A percentile compares a stretch with the other conserved stretches of the same genome.
Evolutionary conservation across 2,329 filamentous ascomycete species (phyloP).

Genomic region (Exophiala lecanii-corni): DNA sequence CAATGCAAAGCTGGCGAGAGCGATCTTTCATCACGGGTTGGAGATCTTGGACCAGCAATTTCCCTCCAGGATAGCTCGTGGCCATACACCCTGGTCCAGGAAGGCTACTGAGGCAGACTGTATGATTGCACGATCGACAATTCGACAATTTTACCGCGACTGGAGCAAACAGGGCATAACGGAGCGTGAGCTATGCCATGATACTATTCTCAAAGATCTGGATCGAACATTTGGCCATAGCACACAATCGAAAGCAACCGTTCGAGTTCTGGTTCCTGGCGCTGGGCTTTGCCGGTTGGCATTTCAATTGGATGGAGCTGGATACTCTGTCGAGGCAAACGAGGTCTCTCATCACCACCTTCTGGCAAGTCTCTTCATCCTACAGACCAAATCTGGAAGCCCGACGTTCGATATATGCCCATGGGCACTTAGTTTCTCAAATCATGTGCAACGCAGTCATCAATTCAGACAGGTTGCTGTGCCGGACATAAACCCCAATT

Average conservation of each 20-base stretch:
- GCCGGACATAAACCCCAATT: slow-evolving; percentile 81
- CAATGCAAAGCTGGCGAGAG: too few species aligned
- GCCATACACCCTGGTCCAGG: too few species aligned
- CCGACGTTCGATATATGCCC: slow-evolving; percentile 71
- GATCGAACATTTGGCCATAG: slow-evolving; percentile 40
- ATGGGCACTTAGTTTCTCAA: slow-evolving; percentile 83
- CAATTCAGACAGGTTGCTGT: slow-evolving; percentile 70
- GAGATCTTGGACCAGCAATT: too few species aligned
- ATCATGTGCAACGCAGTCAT: slow-evolving; percentile 66
- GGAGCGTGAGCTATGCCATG: neutral
- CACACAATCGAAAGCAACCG: slow-evolving; percentile 34
- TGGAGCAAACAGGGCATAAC: slow-evolving; percentile 71
- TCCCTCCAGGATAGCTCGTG: too few species aligned
- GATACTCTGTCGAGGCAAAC: slow-evolving; percentile 78
- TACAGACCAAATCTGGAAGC: slow-evolving; percentile 51
- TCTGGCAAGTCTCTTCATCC: slow-evolving; percentile 63
- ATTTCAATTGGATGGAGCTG: slow-evolving; percentile 71
- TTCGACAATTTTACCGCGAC: slow-evolving; percentile 93
- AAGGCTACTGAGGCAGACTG: too few species aligned
- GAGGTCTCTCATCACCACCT: slow-evolving; percentile 96
- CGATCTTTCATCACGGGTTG: too few species aligned
- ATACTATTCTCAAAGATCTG: slow-evolving; percentile 54
- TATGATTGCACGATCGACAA: slow-evolving; percentile 70
- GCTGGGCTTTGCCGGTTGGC: slow-evolving; percentile 87
- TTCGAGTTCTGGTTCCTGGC: slow-evolving; percentile 74